Evolutionary conservation across 495 filamentous ascomycete species (phyloP).

Genomic region (Massariosphaeria phaeospora): DNA sequence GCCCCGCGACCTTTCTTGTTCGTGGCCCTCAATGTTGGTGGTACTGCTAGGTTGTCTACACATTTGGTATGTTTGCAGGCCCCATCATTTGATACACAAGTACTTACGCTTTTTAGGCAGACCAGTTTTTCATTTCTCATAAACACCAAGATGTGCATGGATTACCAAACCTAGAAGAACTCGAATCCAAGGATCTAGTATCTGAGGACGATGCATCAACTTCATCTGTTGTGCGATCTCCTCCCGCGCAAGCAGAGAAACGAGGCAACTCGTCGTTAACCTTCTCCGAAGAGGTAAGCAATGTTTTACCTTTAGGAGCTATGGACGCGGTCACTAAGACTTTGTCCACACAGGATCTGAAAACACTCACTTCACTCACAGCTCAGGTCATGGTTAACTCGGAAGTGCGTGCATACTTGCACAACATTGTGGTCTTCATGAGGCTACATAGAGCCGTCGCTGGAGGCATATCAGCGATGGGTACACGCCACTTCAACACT

Average conservation of each 20-base stretch:
- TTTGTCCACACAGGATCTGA: slow-evolving; percentile 45
- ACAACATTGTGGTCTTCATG: slow-evolving; percentile 80
- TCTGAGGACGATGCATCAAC: slow-evolving; percentile 33
- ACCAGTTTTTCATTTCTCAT: slow-evolving; percentile 84
- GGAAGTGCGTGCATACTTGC: slow-evolving; percentile 73
- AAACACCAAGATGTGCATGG: slow-evolving; percentile 71
- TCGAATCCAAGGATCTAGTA: slow-evolving; percentile 36
- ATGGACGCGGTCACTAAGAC: no score
- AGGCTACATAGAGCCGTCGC: slow-evolving; percentile 78
- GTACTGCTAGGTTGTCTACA: slow-evolving; percentile 24
- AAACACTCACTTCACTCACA: slow-evolving; percentile 40
- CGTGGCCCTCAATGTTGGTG: slow-evolving; percentile 58
- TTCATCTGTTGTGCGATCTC: slow-evolving; percentile 25
- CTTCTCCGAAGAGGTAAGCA: slow-evolving; percentile 33
- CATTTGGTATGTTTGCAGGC: slow-evolving; percentile 32
- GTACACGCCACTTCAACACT: slow-evolving; percentile 68
- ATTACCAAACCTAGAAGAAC: slow-evolving; percentile 64
- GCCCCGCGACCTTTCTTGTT: slow-evolving; percentile 80
- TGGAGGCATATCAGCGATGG: slow-evolving; percentile 68
- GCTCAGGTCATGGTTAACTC: slow-evolving; percentile 47
- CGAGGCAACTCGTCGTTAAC: slow-evolving; percentile 2
- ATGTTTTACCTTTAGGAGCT: no score
- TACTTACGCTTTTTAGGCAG: slow-evolving; percentile 51
- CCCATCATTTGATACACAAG: slow-evolving; percentile 16
- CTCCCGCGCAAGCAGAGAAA: not conserved